Evolutionary conservation across 371 early-diverging fungal genomes (phyloP), one percentile per base, ranked within the genome.

Genomic region (Actinomortierella ambigua): DNA sequence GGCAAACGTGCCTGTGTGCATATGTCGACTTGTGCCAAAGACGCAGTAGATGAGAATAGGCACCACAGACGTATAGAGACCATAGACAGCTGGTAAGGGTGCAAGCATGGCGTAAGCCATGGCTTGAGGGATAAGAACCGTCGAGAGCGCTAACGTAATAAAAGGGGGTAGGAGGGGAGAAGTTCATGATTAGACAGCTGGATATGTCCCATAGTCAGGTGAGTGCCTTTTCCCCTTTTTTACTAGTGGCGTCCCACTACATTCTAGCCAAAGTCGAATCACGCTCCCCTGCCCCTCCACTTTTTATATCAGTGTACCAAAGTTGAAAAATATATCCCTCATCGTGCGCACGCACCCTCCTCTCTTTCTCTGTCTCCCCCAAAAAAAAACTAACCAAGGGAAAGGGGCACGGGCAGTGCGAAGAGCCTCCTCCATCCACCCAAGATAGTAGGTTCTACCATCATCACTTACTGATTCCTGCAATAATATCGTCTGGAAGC

Each of bases 31-130:
- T 0, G 77, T 73, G 8, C 80, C 83, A 51, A 83, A 77, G 42
- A 82, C 29, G 47, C 73, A 73, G 69, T 82, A 82, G n/a, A 80
- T 60, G 27, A 81, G 39, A 24, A 76, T 63, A 9, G 83, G 82
- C 11, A 81, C 68, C 18, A 82, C 75, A 2, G 81, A 78, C 8
- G 83, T 70, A 47, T 85, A 85, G 24, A 85, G 79, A 13, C 85
- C 85, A 55, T 79, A 76, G 15, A 81, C 85, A 17, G 85, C 79
- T 2, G 83, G 82, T 49, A 85, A 54, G 7, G 69, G 70, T 11
- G 85, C 82, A 55, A 85, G 63, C 57, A 79, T 80, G 3, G 83
- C 80, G 67, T 85, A 85, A 15, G 83, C 82, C 85, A 85, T 85
- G 52, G 79, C 76, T 61, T 85, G 85, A 28, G 85, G 85, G 41